A percentile compares a stretch with the other conserved stretches of the same genome.
Evolutionary conservation across 352 stramenopile genomes (phyloP).

Genomic region (Globisporangium paroecandrum): DNA sequence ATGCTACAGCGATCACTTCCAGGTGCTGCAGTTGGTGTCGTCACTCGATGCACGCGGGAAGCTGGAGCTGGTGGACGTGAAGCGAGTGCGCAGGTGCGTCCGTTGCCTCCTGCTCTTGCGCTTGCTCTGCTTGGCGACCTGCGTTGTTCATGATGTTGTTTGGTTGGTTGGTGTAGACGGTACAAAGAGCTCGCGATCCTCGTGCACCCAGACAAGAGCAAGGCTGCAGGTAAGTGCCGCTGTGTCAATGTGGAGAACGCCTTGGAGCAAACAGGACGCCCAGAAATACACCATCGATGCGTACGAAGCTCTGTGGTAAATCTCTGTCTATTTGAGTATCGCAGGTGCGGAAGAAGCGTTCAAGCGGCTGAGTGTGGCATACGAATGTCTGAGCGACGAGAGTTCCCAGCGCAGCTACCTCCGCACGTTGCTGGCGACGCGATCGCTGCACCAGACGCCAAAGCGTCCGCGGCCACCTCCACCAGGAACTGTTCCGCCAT

Average conservation of each 20-base stretch:
- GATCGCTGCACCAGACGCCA: not conserved
- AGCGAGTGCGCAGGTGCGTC: slow-evolving; percentile 30
- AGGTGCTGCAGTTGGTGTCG: slow-evolving; percentile 34
- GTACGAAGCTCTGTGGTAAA: not conserved
- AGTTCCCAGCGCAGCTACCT: slow-evolving; percentile 51
- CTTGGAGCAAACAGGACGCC: not conserved
- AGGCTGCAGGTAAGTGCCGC: slow-evolving; percentile 20
- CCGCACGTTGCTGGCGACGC: slow-evolving; percentile 20
- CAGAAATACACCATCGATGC: not conserved
- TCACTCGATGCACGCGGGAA: not conserved
- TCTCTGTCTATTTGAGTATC: not conserved
- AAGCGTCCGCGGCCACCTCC: slow-evolving; percentile 6
- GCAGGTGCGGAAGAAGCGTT: slow-evolving; percentile 72
- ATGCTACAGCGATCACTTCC: slow-evolving; percentile 30
- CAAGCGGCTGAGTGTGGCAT: slow-evolving; percentile 72
- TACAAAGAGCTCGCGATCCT: slow-evolving; percentile 55
- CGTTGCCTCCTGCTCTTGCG: not conserved
- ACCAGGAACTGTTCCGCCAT: not conserved
- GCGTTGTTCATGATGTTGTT: not conserved
- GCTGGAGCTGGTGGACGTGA: slow-evolving; percentile 19
- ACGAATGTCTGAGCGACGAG: slow-evolving; percentile 67
- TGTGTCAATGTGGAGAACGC: not conserved
- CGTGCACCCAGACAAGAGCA: slow-evolving; percentile 66
- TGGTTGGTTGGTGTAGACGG: slow-evolving; percentile 14
- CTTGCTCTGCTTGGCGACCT: not conserved